Percentiles rank a stretch among this genome's conserved stretches.
Conservation (phyloP, 225 moss, liverwort and hornwort genomes). For the Climacium dendroides region DNA sequence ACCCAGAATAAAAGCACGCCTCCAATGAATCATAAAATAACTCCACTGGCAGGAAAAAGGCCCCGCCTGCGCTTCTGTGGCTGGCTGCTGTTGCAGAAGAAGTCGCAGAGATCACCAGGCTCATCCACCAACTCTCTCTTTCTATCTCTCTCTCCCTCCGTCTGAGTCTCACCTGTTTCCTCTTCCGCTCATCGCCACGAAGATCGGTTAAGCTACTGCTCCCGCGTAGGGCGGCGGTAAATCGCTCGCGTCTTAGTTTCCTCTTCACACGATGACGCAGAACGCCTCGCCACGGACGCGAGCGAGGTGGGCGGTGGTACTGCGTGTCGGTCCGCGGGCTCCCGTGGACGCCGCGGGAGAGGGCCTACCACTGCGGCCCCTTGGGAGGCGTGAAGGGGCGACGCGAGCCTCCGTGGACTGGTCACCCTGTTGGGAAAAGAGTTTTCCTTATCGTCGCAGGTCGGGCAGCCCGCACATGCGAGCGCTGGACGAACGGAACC, state of each 20-base stretch:
- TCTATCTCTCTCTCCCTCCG: neutral
- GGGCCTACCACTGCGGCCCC: neutral
- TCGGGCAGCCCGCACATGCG: neutral
- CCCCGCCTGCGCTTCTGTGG: neutral
- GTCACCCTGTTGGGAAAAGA: neutral
- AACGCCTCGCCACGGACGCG: neutral
- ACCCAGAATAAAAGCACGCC: conserved; percentile 20
- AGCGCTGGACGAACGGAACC: neutral
- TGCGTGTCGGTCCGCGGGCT: neutral
- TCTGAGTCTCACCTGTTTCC: neutral
- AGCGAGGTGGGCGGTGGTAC: neutral
- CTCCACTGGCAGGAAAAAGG: conserved; percentile 13
- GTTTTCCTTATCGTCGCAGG: neutral
- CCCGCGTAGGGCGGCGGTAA: conserved; percentile 22
- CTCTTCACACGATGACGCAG: neutral
- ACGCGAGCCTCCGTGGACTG: neutral
- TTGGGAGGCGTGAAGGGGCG: neutral
- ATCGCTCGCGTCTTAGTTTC: neutral
- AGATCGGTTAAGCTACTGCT: conserved; percentile 3
- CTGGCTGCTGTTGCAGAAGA: neutral
- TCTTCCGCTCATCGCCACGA: neutral
- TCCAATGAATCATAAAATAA: conserved; percentile 37
- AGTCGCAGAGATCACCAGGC: neutral
- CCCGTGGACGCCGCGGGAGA: neutral
- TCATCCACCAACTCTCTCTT: neutral